Conservation (phyloP, 352 stramenopile species). For the Phytopythium sindhum region DNA sequence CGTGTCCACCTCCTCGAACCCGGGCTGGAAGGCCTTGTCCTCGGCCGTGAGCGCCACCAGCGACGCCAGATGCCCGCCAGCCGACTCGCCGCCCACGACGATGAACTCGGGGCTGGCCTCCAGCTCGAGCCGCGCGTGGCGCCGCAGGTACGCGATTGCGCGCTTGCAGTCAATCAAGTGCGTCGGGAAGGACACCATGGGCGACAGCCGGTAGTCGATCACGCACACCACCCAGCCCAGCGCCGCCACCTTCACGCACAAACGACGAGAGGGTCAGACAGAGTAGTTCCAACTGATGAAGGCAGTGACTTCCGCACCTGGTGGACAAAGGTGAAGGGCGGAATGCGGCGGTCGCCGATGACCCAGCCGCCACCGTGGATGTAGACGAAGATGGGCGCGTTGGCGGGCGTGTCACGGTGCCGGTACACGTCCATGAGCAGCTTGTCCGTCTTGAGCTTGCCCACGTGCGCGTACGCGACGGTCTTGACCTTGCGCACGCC, state of each 20-base stretch:
- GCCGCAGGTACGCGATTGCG: constrained; percentile 49
- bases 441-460: constrained; percentile 41
- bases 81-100: constrained; percentile 57
- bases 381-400: constrained; percentile 64
- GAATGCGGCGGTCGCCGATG: constrained; percentile 45
- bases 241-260: too few species aligned
- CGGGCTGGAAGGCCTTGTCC: constrained; percentile 47
- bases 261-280: too few species aligned
- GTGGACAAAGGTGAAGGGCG: constrained; percentile 48
- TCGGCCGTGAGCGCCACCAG: constrained; percentile 44
- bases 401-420: constrained; percentile 27
- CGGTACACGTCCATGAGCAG: constrained; percentile 71
- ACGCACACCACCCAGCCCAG: constrained; percentile 65
- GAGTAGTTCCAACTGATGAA: too few species aligned
- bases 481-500: constrained; percentile 37
- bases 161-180: constrained; percentile 67
- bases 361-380: constrained; percentile 69
- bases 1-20: constrained; percentile 62
- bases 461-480: constrained; percentile 50
- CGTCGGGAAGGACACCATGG: constrained; percentile 50
- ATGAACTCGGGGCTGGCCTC: constrained; percentile 51
- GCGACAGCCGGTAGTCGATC: constrained; percentile 68
- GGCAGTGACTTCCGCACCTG: too few species aligned
- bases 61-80: constrained; percentile 49
- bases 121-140: constrained; percentile 28